Percentiles rank a stretch among this genome's conserved stretches.
Evolutionary conservation across 371 early-diverging fungal species (phyloP).

Genomic region (Mucor irregularis): DNA sequence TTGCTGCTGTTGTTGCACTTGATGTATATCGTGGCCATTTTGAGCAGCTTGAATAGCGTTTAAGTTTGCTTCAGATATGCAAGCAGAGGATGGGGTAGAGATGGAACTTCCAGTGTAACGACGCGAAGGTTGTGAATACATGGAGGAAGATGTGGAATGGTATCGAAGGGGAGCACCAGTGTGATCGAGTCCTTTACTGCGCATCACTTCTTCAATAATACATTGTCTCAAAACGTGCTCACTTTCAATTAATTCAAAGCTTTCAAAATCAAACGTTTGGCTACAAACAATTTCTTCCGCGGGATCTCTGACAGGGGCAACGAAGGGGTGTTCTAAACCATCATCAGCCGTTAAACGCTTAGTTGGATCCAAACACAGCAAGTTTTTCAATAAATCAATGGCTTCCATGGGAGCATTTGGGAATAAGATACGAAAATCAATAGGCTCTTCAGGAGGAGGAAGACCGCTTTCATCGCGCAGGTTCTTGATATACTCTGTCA

Average conservation of each 20-base stretch:
- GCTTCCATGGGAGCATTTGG: slow-evolving; percentile 63
- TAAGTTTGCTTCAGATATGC: slow-evolving; percentile 33
- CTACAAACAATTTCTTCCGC: slow-evolving; percentile 44
- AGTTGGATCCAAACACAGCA: slow-evolving; percentile 86
- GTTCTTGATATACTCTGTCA: slow-evolving; percentile 39
- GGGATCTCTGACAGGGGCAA: slow-evolving; percentile 55
- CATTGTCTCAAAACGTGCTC: slow-evolving; percentile 37
- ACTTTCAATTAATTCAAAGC: slow-evolving; percentile 45
- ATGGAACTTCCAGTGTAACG: slow-evolving; percentile 48
- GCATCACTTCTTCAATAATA: slow-evolving; percentile 42
- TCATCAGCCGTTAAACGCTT: slow-evolving; percentile 81
- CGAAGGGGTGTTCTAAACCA: slow-evolving; percentile 81
- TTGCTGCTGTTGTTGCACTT: neutral
- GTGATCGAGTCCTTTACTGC: slow-evolving; percentile 11
- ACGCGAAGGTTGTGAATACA: slow-evolving; percentile 10
- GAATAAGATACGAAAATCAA: slow-evolving; percentile 46
- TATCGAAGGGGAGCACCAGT: neutral
- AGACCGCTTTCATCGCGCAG: slow-evolving; percentile 56
- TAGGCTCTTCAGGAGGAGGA: slow-evolving; percentile 46
- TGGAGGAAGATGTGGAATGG: neutral
- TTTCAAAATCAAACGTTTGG: slow-evolving; percentile 42
- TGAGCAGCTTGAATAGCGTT: slow-evolving; percentile 38
- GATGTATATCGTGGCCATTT: slow-evolving; percentile 25
- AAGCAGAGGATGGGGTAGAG: slow-evolving; percentile 39
- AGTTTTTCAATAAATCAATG: slow-evolving; percentile 70